Evolutionary conservation across 73 alveolate species (phyloP).

Genomic region (Durusdinium trenchii): DNA sequence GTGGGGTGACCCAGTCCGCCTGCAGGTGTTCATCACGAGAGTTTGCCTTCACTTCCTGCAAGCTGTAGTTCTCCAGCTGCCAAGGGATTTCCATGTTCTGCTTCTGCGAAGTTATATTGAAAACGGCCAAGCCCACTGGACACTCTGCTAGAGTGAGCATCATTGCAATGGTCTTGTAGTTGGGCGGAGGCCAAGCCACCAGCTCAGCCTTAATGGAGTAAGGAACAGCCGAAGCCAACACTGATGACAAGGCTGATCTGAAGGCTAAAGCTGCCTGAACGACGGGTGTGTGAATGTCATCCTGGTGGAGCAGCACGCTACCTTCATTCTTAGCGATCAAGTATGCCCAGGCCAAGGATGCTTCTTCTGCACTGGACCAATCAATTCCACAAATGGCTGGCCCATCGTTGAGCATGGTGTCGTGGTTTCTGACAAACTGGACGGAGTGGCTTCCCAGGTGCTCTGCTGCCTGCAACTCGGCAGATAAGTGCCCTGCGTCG

Average conservation of each 20-base stretch:
- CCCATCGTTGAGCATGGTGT: constrained; percentile 90
- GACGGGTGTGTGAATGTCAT: constrained; percentile 30
- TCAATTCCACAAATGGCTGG: constrained; percentile 78
- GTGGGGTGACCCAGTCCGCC: no score
- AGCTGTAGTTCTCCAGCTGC: constrained; percentile 48
- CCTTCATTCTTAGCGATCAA: constrained; percentile 72
- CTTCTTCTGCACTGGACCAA: constrained; percentile 85
- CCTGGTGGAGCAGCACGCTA: constrained; percentile 69
- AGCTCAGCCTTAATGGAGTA: constrained; percentile 49
- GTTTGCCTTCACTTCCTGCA: constrained; percentile 86
- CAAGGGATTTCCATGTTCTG: constrained; percentile 19
- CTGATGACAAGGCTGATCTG: constrained; percentile 9
- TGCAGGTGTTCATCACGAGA: constrained; percentile 40
- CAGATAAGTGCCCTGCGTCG: constrained; percentile 10
- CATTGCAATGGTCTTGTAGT: constrained; percentile 37
- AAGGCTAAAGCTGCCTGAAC: constrained; percentile 75
- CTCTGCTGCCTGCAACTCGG: constrained; percentile 48
- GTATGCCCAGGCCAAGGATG: constrained; percentile 66
- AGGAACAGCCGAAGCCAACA: constrained; percentile 20
- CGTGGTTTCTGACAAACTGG: constrained; percentile 92
- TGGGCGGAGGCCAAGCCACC: constrained; percentile 93
- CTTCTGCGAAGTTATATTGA: constrained; percentile 26
- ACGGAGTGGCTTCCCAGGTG: constrained; percentile 36
- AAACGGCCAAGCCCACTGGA: constrained; percentile 65
- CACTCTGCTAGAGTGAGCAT: constrained; percentile 65